Conservation (phyloP, 1,284 basidiomycete species). For the Cystobasidium pallidum region DNA sequence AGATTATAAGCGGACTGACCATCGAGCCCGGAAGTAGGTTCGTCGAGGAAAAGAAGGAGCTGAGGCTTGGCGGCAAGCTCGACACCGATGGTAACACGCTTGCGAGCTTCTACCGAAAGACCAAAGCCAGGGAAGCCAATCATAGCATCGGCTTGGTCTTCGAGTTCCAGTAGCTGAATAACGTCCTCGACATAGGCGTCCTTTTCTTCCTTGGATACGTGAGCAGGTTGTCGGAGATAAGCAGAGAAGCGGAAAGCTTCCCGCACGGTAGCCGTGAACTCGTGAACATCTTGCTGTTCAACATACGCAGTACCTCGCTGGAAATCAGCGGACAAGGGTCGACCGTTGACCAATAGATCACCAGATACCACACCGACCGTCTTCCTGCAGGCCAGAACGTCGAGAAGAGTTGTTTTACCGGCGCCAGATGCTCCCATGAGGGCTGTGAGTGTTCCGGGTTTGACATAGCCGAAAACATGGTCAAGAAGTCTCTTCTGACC, state of each 20-base stretch:
- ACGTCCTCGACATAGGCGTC: conserved; percentile 62
- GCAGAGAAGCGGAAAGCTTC: conserved; percentile 66
- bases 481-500: conserved; percentile 59
- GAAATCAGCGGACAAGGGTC: conserved; percentile 60
- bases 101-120: conserved; percentile 62
- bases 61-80: conserved; percentile 62
- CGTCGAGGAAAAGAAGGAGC: conserved; percentile 57
- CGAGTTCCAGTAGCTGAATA: conserved; percentile 61
- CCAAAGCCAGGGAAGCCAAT: conserved; percentile 61
- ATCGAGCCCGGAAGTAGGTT: conserved; percentile 48
- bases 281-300: conserved; percentile 63
- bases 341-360: conserved; percentile 62
- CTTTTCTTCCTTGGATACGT: conserved; percentile 61
- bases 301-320: conserved; percentile 62
- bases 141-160: conserved; percentile 61
- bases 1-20: conserved; percentile 53
- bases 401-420: conserved; percentile 51
- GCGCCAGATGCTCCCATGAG: conserved; percentile 56
- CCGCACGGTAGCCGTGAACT: conserved; percentile 71
- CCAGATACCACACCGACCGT: conserved; percentile 61
- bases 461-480: conserved; percentile 61
- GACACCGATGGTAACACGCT: conserved; percentile 66
- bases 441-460: conserved; percentile 60
- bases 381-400: conserved; percentile 63
- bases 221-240: conserved; percentile 63